phyloP scores from a whole-genome alignment of 1,139 yeast genomes.

The Blastobotrys persicus region DNA sequence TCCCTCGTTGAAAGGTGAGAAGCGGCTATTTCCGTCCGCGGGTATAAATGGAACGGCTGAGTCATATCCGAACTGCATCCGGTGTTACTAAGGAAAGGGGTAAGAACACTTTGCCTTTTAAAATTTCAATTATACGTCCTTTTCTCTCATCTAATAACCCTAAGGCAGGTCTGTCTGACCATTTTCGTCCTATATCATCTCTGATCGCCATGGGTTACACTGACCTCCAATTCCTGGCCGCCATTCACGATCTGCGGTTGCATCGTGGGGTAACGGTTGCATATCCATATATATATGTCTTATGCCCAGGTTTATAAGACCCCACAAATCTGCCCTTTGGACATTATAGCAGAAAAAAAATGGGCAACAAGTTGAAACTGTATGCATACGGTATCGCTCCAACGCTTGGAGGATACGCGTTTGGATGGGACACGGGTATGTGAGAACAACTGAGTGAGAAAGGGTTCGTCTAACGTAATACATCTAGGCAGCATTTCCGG shows the following conservation, averaged over 20 bases:
- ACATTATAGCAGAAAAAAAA: background rate
- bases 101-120: too few species aligned
- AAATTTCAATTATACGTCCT: too few species aligned
- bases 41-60: too few species aligned
- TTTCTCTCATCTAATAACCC: too few species aligned
- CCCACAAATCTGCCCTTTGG: background rate
- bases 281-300: background rate
- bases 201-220: background rate
- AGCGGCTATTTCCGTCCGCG: too few species aligned
- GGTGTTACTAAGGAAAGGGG: too few species aligned
- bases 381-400: constrained; percentile 15
- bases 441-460: background rate
- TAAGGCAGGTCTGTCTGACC: too few species aligned
- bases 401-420: constrained; percentile 16
- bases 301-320: background rate
- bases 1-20: too few species aligned
- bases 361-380: constrained; percentile 9
- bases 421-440: constrained; percentile 23
- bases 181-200: background rate
- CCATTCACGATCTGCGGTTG: background rate
- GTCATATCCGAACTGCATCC: too few species aligned
- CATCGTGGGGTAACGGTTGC: background rate
- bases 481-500: constrained; percentile 21
- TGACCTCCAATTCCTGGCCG: background rate
- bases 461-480: too few species aligned